Conservation (phyloP, 352 stramenopile genomes). For the Globisporangium viniferum region DNA sequence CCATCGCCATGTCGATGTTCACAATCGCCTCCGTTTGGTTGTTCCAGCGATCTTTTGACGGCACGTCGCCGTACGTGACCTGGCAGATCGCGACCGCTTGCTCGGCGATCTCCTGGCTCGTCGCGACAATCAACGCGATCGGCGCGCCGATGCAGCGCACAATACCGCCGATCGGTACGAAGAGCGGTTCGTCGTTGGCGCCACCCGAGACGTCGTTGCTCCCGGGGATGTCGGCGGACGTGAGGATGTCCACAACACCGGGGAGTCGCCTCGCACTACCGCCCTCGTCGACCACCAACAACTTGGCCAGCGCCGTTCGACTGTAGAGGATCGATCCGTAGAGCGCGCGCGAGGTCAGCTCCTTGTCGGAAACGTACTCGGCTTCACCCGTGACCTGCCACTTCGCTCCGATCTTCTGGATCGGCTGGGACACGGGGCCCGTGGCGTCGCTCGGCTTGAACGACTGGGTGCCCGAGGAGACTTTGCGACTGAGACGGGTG, state of each 20-base stretch:
- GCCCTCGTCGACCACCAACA: constrained; percentile 94
- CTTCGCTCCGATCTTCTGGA: constrained; percentile 56
- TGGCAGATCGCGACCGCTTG: constrained; percentile 78
- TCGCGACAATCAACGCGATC: constrained; percentile 41
- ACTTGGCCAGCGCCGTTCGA: constrained; percentile 54
- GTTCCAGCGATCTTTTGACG: constrained; percentile 25
- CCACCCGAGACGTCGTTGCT: constrained; percentile 79
- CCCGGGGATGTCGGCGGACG: constrained; percentile 71
- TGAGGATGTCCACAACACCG: constrained; percentile 84
- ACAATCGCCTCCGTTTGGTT: constrained; percentile 31
- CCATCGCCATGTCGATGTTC: constrained; percentile 33
- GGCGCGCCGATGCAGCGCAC: constrained; percentile 37
- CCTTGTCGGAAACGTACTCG: constrained; percentile 44
- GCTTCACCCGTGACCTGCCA: constrained; percentile 58
- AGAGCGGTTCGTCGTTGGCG: constrained; percentile 45
- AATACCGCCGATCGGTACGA: constrained; percentile 36
- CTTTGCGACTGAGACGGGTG: constrained; percentile 28
- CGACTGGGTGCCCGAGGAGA: constrained; percentile 46
- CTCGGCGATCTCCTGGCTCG: constrained; percentile 51
- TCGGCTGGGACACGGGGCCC: constrained; percentile 39
- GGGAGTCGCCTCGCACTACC: constrained; percentile 92
- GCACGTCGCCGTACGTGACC: constrained; percentile 42
- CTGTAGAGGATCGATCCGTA: constrained; percentile 90
- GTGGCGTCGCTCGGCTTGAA: constrained; percentile 44
- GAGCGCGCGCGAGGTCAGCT: constrained; percentile 62